phyloP scores from a whole-genome alignment of 1,139 yeast species.

The Kurtzmaniella natalensis region DNA sequence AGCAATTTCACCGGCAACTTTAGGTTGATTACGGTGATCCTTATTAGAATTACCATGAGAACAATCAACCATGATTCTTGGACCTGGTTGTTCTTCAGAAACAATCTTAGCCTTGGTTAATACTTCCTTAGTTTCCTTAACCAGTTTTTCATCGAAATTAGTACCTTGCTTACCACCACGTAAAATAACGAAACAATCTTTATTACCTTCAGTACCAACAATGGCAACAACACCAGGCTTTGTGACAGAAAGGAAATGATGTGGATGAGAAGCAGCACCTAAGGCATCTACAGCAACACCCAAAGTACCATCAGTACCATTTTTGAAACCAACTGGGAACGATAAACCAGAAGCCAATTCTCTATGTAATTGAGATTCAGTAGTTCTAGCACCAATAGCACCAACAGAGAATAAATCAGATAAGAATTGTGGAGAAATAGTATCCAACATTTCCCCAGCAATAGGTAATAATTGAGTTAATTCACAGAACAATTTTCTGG shows the following conservation, averaged over 20 bases:
- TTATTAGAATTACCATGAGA: slow-evolving; percentile 96
- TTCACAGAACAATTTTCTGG: slow-evolving; percentile 82
- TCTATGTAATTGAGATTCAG: slow-evolving; percentile 96
- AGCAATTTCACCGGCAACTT: slow-evolving; percentile 73
- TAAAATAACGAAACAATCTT: slow-evolving; percentile 81
- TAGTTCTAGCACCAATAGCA: slow-evolving; percentile 98
- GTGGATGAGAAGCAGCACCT: slow-evolving; percentile 86
- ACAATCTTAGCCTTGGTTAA: slow-evolving; percentile 42
- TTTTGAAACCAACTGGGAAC: slow-evolving; percentile 98
- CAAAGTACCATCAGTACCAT: slow-evolving; percentile 94
- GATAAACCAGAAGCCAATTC: slow-evolving; percentile 95
- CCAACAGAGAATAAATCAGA: slow-evolving; percentile 91
- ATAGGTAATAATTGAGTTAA: slow-evolving; percentile 79
- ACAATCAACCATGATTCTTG: slow-evolving; percentile 84
- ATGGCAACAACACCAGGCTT: slow-evolving; percentile 96
- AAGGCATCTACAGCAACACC: slow-evolving; percentile 94
- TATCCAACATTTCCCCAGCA: slow-evolving; percentile 97
- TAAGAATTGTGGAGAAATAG: slow-evolving; percentile 95
- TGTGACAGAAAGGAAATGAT: slow-evolving; percentile 95
- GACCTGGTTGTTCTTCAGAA: slow-evolving; percentile 38
- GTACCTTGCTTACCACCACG: slow-evolving; percentile 96
- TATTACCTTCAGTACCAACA: slow-evolving; percentile 91
- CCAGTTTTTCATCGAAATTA: slow-evolving; percentile 79
- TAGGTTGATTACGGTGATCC: slow-evolving; percentile 93
- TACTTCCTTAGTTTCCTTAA: slow-evolving; percentile 65